Conservation (phyloP, 495 filamentous ascomycete species). For the Tirmania nivea region DNA sequence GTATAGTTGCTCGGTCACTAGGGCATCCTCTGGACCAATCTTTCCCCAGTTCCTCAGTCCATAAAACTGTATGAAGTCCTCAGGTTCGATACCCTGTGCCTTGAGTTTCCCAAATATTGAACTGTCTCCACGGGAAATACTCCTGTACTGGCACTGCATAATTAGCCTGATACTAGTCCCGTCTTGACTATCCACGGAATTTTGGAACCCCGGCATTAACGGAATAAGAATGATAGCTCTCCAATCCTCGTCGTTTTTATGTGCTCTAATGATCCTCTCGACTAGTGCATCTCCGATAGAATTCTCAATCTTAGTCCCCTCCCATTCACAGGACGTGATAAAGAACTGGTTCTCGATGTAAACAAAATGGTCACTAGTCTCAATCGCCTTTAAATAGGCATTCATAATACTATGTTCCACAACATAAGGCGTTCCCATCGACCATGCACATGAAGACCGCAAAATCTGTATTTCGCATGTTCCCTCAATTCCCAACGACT, state of each 20-base stretch:
- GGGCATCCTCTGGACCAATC: constrained; percentile 55
- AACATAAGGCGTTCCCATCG: constrained; percentile 58
- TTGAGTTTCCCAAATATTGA: constrained; percentile 79
- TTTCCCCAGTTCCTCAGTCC: constrained; percentile 82
- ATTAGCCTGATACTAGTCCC: constrained; percentile 87
- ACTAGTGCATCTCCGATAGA: constrained; percentile 88
- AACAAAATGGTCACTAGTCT: constrained; percentile 87
- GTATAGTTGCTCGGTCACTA: constrained; percentile 93
- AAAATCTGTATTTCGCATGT: constrained; percentile 94
- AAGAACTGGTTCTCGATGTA: constrained; percentile 99
- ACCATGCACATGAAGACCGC: constrained; percentile 77
- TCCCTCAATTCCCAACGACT: constrained; percentile 67
- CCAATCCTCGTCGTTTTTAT: constrained; percentile 74
- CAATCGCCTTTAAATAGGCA: constrained; percentile 85
- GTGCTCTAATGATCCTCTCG: constrained; percentile 67
- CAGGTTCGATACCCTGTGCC: constrained; percentile 70
- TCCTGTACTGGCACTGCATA: constrained; percentile 94
- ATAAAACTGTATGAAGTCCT: constrained; percentile 93
- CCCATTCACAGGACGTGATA: constrained; percentile 76
- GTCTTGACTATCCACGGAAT: constrained; percentile 80
- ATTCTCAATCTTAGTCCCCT: constrained; percentile 74
- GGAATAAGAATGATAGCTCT: constrained; percentile 86
- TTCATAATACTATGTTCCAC: constrained; percentile 89
- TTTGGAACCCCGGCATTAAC: constrained; percentile 94
- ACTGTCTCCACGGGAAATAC: constrained; percentile 81